Base-by-base conservation (phyloP, 2,329 filamentous ascomycete species). In the Mariannaea sp. region DNA sequence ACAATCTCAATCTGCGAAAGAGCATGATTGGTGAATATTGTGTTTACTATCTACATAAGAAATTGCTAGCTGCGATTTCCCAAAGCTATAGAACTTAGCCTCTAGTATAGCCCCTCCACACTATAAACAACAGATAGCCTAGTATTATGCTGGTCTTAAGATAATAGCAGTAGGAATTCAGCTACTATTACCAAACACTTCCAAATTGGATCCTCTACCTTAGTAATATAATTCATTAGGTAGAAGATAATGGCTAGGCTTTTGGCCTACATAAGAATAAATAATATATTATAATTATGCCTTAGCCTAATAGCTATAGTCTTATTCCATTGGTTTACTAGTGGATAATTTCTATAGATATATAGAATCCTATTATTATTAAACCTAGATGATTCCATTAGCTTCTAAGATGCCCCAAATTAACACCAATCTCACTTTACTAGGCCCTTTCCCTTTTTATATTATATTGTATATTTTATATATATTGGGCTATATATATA, bases 391-490 rank as follows among this genome's bases (percentile, higher is more conserved):
- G 24, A 26, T 1, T 20, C n/a, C 3, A 26, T 20, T 3, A 45
- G 14, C 19, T 36, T 36, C 49, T 45, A 60, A 5, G 57, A 55
- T 0, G 49, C 55, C 5, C 45, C 32, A 22, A 60, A 60, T 6
- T 55, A 41, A 20, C 52, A 60, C n/a, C 30, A 33, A 16, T 14
- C n/a, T 30, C 22, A 17, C 5, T 24, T n/a, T 41, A 1, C n/a
- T 40, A 4, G n/a, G n/a, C n/a, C n/a, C 13, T 20, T 9, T 4
- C 22, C 36, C 9, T 3, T 24, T n/a, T 24, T 5, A 8, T 14
- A 17, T 7, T 10, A 17, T 12, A 39, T 9, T 3, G 20, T 24
- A 19, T 53, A 53, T 3, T 43, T 48, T 9, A 59, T 27, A 36
- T 46, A 57, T 0, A 39, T 55, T 3, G 46, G 36, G 12, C 38